phyloP scores from a whole-genome alignment of 2,329 filamentous ascomycete genomes.

The Botrytis cinerea region DNA sequence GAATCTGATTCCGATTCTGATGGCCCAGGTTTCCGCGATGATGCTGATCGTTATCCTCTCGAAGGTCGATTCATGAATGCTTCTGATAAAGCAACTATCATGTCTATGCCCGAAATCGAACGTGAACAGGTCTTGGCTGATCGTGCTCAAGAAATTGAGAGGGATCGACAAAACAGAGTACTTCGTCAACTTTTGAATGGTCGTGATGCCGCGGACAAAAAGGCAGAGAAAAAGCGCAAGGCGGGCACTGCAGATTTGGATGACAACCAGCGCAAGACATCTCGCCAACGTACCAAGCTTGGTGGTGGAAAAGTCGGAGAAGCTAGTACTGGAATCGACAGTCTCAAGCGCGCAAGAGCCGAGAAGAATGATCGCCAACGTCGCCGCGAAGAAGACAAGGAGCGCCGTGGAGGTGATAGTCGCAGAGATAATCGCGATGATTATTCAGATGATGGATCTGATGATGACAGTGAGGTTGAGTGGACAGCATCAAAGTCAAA shows the following conservation, averaged over 20 bases:
- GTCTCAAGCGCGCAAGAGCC: slow-evolving; percentile 60
- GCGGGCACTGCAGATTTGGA: slow-evolving; percentile 77
- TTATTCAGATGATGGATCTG: slow-evolving; percentile 61
- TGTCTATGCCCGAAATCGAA: slow-evolving; percentile 85
- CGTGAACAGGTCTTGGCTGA: slow-evolving; percentile 89
- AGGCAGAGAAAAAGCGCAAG: slow-evolving; percentile 68
- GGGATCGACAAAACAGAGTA: slow-evolving; percentile 77
- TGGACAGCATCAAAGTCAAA: slow-evolving; percentile 62
- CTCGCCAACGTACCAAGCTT: slow-evolving; percentile 68
- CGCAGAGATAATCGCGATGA: slow-evolving; percentile 50
- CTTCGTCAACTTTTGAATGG: slow-evolving; percentile 74
- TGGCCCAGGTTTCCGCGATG: slow-evolving; percentile 51
- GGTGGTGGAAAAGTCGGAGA: slow-evolving; percentile 68
- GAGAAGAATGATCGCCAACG: slow-evolving; percentile 66
- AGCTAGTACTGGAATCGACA: slow-evolving; percentile 72
- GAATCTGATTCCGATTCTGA: slow-evolving; percentile 82
- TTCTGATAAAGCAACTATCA: slow-evolving; percentile 75
- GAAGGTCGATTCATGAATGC: slow-evolving; percentile 81
- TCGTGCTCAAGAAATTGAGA: slow-evolving; percentile 79
- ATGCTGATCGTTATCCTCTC: slow-evolving; percentile 74
- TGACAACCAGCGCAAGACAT: slow-evolving; percentile 72
- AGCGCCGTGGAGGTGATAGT: slow-evolving; percentile 51
- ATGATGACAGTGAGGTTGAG: slow-evolving; percentile 78
- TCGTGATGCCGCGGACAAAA: slow-evolving; percentile 63
- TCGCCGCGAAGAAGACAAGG: slow-evolving; percentile 61